Evolutionary conservation across 1,139 yeast genomes (phyloP).

Genomic region (Pichia cactophila): DNA sequence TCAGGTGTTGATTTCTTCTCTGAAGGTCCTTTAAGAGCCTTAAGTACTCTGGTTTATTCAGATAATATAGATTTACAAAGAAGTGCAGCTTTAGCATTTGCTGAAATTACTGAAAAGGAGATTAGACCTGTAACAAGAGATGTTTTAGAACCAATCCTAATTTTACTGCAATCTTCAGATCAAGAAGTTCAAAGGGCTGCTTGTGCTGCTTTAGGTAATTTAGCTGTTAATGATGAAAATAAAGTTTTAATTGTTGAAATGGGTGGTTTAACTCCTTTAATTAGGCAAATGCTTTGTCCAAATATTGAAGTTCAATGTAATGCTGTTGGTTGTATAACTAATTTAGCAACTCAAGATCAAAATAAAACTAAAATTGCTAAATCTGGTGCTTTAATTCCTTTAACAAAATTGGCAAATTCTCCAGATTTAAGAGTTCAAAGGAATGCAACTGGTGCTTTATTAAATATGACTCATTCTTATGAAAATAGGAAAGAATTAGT

Average conservation of each 20-base stretch:
- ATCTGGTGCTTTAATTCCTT: slow-evolving; percentile 92
- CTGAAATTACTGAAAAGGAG: slow-evolving; percentile 95
- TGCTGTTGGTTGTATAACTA: slow-evolving; percentile 98
- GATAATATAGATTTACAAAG: slow-evolving; percentile 93
- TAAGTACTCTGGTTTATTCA: slow-evolving; percentile 87
- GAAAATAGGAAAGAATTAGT: slow-evolving; percentile 96
- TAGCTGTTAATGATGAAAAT: slow-evolving; percentile 95
- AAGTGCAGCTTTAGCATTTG: slow-evolving; percentile 97
- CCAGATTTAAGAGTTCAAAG: slow-evolving; percentile 95
- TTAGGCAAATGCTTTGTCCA: slow-evolving; percentile 94
- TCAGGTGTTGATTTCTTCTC: slow-evolving; percentile 88
- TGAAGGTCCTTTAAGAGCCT: slow-evolving; percentile 81
- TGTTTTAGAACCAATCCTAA: slow-evolving; percentile 87
- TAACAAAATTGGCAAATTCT: slow-evolving; percentile 88
- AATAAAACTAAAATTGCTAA: slow-evolving; percentile 93
- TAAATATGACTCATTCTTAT: slow-evolving; percentile 96
- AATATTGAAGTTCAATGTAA: slow-evolving; percentile 98
- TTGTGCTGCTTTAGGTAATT: slow-evolving; percentile 94
- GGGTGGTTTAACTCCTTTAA: slow-evolving; percentile 96
- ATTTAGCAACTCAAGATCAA: slow-evolving; percentile 97
- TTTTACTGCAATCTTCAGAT: slow-evolving; percentile 78
- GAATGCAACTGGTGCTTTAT: slow-evolving; percentile 95
- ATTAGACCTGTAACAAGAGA: slow-evolving; percentile 85
- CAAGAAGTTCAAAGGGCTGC: slow-evolving; percentile 97
- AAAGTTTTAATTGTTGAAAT: slow-evolving; percentile 89